Percentiles rank a stretch among this genome's conserved stretches.
phyloP scores from a whole-genome alignment of 2,329 filamentous ascomycete genomes.

The Dissoconium aciculare region DNA sequence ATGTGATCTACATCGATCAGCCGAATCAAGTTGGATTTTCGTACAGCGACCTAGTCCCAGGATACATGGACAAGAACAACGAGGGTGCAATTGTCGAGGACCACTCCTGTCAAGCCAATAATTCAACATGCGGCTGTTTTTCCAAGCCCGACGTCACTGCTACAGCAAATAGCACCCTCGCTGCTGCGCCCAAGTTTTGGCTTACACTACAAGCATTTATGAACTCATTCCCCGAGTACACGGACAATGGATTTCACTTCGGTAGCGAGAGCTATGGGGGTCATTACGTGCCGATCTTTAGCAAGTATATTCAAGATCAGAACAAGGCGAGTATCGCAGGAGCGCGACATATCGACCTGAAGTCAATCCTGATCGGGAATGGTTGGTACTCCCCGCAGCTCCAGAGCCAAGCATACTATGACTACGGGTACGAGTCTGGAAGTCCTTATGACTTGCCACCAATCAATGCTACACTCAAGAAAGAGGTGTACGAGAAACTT shows the following conservation, averaged over 20 bases:
- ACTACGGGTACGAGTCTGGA: slow-evolving; percentile 41
- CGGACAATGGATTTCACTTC: slow-evolving; percentile 21
- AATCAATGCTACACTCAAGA: slow-evolving; percentile 36
- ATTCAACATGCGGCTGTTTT: slow-evolving; percentile 38
- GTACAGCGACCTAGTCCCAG: slow-evolving; percentile 34
- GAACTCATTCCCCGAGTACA: slow-evolving; percentile 37
- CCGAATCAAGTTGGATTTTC: slow-evolving; percentile 46
- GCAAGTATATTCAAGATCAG: slow-evolving; percentile 20
- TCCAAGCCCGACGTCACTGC: slow-evolving; percentile 36
- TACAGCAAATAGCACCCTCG: slow-evolving; percentile 38
- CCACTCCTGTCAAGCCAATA: no score
- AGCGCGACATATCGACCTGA: slow-evolving; percentile 22
- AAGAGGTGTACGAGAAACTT: slow-evolving; percentile 42
- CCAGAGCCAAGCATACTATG: slow-evolving; percentile 44
- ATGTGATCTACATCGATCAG: slow-evolving; percentile 51
- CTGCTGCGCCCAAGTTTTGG: slow-evolving; percentile 45
- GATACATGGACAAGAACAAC: slow-evolving; percentile 22
- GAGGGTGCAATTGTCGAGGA: no score
- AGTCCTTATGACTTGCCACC: slow-evolving; percentile 43
- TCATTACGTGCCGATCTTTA: slow-evolving; percentile 20
- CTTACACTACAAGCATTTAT: slow-evolving; percentile 48
- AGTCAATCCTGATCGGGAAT: slow-evolving; percentile 32
- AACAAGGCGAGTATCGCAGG: slow-evolving; percentile 24
- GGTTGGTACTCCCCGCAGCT: slow-evolving; percentile 44
- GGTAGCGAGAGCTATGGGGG: slow-evolving; percentile 20